Evolutionary conservation across 2,329 filamentous ascomycete genomes (phyloP), one percentile per base, ranked within the genome.

Genomic region (Aspergillus sojae): DNA sequence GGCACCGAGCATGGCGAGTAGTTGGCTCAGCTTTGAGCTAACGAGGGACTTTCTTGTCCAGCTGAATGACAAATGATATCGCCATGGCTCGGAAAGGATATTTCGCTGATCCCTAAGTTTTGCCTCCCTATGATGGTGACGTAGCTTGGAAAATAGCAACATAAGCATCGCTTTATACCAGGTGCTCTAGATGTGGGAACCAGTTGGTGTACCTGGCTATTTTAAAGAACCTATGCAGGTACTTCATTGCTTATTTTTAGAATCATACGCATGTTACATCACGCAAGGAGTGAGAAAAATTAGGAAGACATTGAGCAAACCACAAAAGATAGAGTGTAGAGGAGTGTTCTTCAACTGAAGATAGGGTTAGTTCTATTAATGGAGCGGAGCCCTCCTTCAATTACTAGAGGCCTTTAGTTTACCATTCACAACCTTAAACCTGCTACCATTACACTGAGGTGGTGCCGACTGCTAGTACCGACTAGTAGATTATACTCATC

Each of bases 1-100:
- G 19, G 94, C 95, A 9, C 95, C 95, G 4, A 98, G 94, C 77
- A 99, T 99, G 94, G 95, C 95, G 19, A 96, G 93, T 71, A 97
- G 92, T 79, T 99, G 95, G 94, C 86, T 98, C 65, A 97, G 94
- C 78, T 99, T 96, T 76, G 95, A 99, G 80, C 82, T 98, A 76
- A 94, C 92, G 10, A 87, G 95, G 68, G 95, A 99, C 79, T 91
- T 96, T 74, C 81, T 98, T 46, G 82, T 96, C 62, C 82, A 81
- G 23, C 76, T 93, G 34, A 70, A 76, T 62, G 73, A 72, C 61
- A 65, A 68, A 65, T 71, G 56, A 58, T 55, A 23, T 56, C 46
- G 50, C 14, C 7, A 6, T 30, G 32, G 21, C 21, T 43, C 21
- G 21, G 19, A 43, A 55, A 19, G 23, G 26, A 23, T 21, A 41